These are phyloP conservation scores for Neckera pumila DNA, from an alignment of 225 moss, liverwort and hornwort species.

Conservation along the genomic window DNA sequence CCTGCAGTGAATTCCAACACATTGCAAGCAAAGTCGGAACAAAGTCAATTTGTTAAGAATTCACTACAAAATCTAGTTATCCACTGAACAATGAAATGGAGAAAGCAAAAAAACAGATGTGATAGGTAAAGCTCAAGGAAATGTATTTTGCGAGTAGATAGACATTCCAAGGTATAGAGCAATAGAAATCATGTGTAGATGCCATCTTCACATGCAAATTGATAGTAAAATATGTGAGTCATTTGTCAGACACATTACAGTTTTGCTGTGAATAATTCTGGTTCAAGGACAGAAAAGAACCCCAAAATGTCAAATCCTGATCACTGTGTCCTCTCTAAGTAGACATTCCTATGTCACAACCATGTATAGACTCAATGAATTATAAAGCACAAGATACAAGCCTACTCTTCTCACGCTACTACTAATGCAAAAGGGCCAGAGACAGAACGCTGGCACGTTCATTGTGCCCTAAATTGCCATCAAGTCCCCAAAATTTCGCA, in stretches of 20 bases:
- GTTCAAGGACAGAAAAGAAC: neutral
- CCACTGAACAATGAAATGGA: neutral
- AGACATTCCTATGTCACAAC: neutral
- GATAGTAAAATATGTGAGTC: neutral
- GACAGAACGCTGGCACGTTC: neutral
- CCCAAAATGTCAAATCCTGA: neutral
- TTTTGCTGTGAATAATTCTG: neutral
- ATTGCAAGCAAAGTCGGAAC: neutral
- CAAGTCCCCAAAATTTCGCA: slow-evolving; percentile 79
- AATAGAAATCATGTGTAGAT: neutral
- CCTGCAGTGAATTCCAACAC: neutral
- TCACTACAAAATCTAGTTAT: neutral
- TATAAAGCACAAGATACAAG: neutral
- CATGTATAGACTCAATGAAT: neutral
- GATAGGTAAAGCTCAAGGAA: neutral
- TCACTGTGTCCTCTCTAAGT: neutral
- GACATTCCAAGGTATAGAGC: neutral
- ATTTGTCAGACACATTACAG: neutral
- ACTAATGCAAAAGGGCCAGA: neutral
- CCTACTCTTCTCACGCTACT: neutral
- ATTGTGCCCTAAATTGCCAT: slow-evolving; percentile 53
- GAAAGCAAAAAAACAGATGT: neutral
- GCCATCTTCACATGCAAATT: neutral
- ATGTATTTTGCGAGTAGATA: neutral
- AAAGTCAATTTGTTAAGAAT: neutral